Evolutionary conservation across 2,329 filamentous ascomycete species (phyloP).

Genomic region (Hypocrella siamensis): DNA sequence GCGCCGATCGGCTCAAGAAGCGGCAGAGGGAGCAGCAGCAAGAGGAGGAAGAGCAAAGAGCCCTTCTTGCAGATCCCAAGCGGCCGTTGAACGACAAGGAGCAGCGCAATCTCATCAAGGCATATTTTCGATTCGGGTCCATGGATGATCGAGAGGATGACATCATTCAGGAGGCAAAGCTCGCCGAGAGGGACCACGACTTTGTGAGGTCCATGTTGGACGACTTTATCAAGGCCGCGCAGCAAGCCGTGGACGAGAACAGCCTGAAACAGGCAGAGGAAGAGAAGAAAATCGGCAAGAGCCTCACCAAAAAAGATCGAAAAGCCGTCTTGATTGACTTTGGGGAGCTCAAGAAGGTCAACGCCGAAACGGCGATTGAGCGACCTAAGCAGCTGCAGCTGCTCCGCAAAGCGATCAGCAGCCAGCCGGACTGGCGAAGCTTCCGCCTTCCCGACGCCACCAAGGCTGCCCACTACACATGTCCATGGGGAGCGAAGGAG

Average conservation of each 20-base stretch:
- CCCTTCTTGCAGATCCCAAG: conserved; percentile 64
- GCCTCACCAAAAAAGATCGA: conserved; percentile 88
- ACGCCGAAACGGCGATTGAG: conserved; percentile 88
- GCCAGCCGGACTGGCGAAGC: conserved; percentile 51
- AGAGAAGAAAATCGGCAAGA: conserved; percentile 68
- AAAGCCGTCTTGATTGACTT: conserved; percentile 96
- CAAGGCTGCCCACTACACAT: conserved; percentile 82
- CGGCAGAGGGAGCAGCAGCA: conserved; percentile 48
- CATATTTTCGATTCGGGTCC: conserved; percentile 80
- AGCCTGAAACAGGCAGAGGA: conserved; percentile 61
- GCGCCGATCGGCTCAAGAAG: conserved; percentile 53
- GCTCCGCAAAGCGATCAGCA: conserved; percentile 57
- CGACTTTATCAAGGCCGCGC: conserved; percentile 49
- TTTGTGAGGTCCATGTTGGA: conserved; percentile 61
- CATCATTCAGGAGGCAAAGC: conserved; percentile 71
- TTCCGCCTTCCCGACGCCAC: conserved; percentile 86
- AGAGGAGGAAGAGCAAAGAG: conserved; percentile 58
- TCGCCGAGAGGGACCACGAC: conserved; percentile 68
- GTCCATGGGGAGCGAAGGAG: conserved; percentile 81
- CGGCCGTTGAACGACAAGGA: conserved; percentile 89
- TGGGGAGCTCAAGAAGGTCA: conserved; percentile 82
- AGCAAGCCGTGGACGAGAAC: conserved; percentile 47
- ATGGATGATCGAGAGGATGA: conserved; percentile 81
- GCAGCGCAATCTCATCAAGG: conserved; percentile 76
- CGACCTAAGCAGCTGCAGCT: conserved; percentile 79